These are phyloP conservation scores for Leonotis leonurus DNA, from an alignment of 257 asterid genomes.

Conservation along the genomic window DNA sequence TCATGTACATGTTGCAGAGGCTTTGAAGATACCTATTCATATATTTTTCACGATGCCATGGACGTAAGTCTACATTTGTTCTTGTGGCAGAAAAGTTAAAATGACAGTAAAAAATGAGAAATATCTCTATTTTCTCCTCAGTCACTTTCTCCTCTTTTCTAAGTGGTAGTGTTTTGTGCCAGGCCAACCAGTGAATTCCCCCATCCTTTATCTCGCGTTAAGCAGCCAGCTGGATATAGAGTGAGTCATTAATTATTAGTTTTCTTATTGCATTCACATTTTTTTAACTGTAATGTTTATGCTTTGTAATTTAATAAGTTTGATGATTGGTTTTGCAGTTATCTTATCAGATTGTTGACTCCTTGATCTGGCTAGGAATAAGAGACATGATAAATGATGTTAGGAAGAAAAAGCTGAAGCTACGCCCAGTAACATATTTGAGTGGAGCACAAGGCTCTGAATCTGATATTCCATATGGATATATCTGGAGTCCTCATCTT, in stretches of 20 bases:
- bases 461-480: slow-evolving; percentile 80
- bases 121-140: background rate
- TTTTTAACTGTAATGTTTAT: background rate
- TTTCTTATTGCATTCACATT: slow-evolving; percentile 3
- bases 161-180: slow-evolving; percentile 19
- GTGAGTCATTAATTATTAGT: slow-evolving; percentile 37
- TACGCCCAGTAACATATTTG: slow-evolving; percentile 87
- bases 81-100: background rate
- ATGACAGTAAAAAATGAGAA: background rate
- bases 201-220: slow-evolving; percentile 95
- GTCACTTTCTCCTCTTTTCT: slow-evolving; percentile 13
- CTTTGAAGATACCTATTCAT: slow-evolving; percentile 76
- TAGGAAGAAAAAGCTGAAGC: slow-evolving; percentile 83
- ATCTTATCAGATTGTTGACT: slow-evolving; percentile 93
- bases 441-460: slow-evolving; percentile 87
- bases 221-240: slow-evolving; percentile 94
- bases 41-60: slow-evolving; percentile 98
- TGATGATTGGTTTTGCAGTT: slow-evolving; percentile 59
- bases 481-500: slow-evolving; percentile 99
- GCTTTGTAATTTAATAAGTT: slow-evolving; percentile 12
- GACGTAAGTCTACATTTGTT: slow-evolving; percentile 67
- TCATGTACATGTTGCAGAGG: slow-evolving; percentile 92
- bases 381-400: slow-evolving; percentile 88
- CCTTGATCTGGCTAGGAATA: slow-evolving; percentile 96
- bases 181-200: slow-evolving; percentile 98